Percentiles rank a stretch among this genome's conserved stretches.
Conservation (phyloP, 2,329 filamentous ascomycete species). For the Aspergillus arachidicola region DNA sequence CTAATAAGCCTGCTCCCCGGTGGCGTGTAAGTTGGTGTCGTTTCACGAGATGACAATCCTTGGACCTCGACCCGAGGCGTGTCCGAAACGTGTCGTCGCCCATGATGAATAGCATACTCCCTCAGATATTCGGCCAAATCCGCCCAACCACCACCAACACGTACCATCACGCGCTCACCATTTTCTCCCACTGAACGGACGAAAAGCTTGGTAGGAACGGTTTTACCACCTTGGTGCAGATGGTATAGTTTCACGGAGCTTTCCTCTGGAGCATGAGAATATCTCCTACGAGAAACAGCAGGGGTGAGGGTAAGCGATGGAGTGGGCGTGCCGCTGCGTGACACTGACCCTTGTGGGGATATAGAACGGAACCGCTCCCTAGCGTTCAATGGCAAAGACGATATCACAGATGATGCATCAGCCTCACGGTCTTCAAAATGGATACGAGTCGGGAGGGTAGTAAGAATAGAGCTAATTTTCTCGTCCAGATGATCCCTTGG, state of each 20-base stretch:
- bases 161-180: conserved; percentile 94
- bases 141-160: conserved; percentile 97
- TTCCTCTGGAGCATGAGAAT: conserved; percentile 49
- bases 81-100: conserved; percentile 65
- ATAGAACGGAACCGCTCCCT: conserved; percentile 46
- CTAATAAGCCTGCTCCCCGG: conserved; percentile 27
- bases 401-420: conserved; percentile 33
- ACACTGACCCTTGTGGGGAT: conserved; percentile 36
- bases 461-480: conserved; percentile 78
- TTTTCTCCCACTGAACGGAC: conserved; percentile 88
- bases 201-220: conserved; percentile 90
- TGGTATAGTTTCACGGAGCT: conserved; percentile 91
- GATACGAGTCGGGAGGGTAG: conserved; percentile 77
- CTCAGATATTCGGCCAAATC: conserved; percentile 93
- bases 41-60: conserved; percentile 44
- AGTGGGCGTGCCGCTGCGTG: conserved; percentile 59
- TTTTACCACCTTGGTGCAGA: conserved; percentile 78
- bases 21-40: conserved; percentile 32
- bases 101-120: conserved; percentile 91
- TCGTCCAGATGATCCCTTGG: conserved; percentile 72
- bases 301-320: conserved; percentile 72
- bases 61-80: conserved; percentile 58
- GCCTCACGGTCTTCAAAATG: conserved; percentile 57
- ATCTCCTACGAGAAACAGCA: conserved; percentile 41
- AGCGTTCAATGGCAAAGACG: conserved; percentile 37